Evolutionary conservation across 306 rosid species (phyloP).

Genomic region (Arachis hypogaea): DNA sequence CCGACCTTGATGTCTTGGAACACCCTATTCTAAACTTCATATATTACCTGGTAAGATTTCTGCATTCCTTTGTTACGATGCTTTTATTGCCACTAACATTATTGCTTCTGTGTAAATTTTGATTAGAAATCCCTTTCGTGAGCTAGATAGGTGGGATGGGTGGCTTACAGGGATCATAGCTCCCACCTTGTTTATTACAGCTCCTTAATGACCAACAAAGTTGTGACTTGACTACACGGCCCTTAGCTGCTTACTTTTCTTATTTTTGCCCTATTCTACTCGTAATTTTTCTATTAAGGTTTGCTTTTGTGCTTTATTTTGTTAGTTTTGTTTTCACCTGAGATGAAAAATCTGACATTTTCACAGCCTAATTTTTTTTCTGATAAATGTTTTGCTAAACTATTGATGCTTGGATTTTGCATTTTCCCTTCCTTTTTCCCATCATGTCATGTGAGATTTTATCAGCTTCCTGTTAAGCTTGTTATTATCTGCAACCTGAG

Average conservation of each 20-base stretch:
- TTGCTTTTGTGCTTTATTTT: slow-evolving; percentile 16
- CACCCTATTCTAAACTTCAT: slow-evolving; percentile 92
- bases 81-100: slow-evolving; percentile 2
- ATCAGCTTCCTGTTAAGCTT: neutral
- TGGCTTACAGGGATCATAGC: neutral
- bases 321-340: slow-evolving; percentile 10
- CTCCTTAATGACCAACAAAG: neutral
- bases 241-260: slow-evolving; percentile 10
- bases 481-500: slow-evolving; percentile 2
- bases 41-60: slow-evolving; percentile 76
- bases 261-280: slow-evolving; percentile 10
- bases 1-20: slow-evolving; percentile 81
- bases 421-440: neutral
- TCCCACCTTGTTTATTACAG: neutral
- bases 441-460: neutral
- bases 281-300: slow-evolving; percentile 10
- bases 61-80: slow-evolving; percentile 10
- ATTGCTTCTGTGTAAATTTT: slow-evolving; percentile 7
- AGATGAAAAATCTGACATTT: slow-evolving; percentile 2
- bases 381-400: neutral
- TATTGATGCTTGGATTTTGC: slow-evolving; percentile 5
- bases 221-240: slow-evolving; percentile 17
- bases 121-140: neutral
- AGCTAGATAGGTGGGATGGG: slow-evolving; percentile 8
- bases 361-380: slow-evolving; percentile 6